These are phyloP conservation scores for Trebouxia sp. DNA, from an alignment of 139 green algal genomes.

Conservation along the genomic window DNA sequence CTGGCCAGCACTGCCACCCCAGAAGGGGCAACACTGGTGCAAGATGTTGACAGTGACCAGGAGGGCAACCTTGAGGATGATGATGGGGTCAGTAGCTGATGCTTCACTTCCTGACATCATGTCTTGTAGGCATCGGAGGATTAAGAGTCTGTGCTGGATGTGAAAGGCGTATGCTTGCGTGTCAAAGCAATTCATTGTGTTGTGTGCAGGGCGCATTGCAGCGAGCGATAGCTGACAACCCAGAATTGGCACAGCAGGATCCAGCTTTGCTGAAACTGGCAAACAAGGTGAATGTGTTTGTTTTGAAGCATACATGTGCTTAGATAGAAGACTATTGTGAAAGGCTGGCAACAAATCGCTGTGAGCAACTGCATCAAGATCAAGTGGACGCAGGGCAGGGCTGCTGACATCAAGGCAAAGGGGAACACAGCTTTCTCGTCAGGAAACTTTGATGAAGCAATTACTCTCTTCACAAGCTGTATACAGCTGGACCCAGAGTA, in stretches of 20 bases:
- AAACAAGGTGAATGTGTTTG: conserved; percentile 35
- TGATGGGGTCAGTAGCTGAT: conserved; percentile 11
- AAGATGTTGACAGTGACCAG: conserved; percentile 42
- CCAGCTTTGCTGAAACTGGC: conserved; percentile 43
- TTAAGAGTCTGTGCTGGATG: no score
- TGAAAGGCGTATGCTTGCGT: background rate
- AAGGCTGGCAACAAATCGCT: background rate
- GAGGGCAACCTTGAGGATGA: conserved; percentile 41
- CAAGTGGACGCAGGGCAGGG: conserved; percentile 44
- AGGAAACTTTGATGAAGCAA: conserved; percentile 56
- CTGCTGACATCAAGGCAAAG: conserved; percentile 64
- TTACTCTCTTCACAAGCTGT: conserved; percentile 67
- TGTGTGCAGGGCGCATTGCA: conserved; percentile 67
- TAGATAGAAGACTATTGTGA: no score
- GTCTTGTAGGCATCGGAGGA: no score
- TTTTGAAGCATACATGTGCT: background rate
- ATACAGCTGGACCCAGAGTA: conserved; percentile 76
- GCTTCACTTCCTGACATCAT: no score
- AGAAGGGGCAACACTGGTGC: background rate
- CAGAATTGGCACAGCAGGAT: conserved; percentile 64
- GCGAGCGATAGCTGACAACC: conserved; percentile 75
- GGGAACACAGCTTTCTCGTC: conserved; percentile 72
- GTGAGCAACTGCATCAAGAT: background rate
- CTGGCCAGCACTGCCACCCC: background rate
- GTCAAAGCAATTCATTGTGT: background rate